These are phyloP conservation scores for Suhomyces sp. DNA, from an alignment of 805 yeast species.

Conservation along the genomic window DNA sequence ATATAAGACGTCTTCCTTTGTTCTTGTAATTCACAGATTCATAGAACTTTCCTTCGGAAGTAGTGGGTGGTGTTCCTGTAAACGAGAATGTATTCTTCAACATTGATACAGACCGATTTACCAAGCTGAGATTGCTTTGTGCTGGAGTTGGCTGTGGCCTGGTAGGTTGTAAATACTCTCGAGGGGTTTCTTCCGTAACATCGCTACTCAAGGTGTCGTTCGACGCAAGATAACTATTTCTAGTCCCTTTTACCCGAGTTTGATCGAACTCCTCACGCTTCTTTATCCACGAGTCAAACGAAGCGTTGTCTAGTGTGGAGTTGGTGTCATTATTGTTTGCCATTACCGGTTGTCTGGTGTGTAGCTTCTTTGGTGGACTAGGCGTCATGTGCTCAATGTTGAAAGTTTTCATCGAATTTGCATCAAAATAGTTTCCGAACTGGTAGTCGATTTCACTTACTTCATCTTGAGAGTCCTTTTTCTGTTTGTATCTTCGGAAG, in stretches of 20 bases:
- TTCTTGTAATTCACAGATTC: not conserved
- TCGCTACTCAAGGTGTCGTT: slow-evolving; percentile 21
- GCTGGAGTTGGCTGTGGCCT: not conserved
- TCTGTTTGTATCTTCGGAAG: slow-evolving; percentile 18
- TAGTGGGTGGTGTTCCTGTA: slow-evolving; percentile 19
- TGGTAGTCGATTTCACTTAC: slow-evolving; percentile 25
- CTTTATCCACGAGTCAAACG: slow-evolving; percentile 52
- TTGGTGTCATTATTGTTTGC: slow-evolving; percentile 24
- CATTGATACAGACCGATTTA: slow-evolving; percentile 15
- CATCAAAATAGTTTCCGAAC: slow-evolving; percentile 28
- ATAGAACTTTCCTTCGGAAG: slow-evolving; percentile 11
- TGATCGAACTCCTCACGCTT: slow-evolving; percentile 48
- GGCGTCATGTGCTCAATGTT: slow-evolving; percentile 2
- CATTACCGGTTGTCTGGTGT: not conserved
- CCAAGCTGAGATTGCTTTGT: not conserved
- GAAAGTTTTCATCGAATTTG: slow-evolving; percentile 2
- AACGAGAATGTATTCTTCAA: slow-evolving; percentile 24
- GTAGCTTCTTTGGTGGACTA: slow-evolving; percentile 1
- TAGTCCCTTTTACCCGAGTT: slow-evolving; percentile 11
- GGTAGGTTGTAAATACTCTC: not conserved
- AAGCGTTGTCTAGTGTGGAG: slow-evolving; percentile 43
- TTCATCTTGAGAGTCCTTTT: slow-evolving; percentile 16
- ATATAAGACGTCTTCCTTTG: not conserved
- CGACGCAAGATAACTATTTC: slow-evolving; percentile 29
- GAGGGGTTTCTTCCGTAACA: not conserved